Conservation (phyloP, 768 basidiomycete genomes). For the Rhodotorula babjevae region DNA sequence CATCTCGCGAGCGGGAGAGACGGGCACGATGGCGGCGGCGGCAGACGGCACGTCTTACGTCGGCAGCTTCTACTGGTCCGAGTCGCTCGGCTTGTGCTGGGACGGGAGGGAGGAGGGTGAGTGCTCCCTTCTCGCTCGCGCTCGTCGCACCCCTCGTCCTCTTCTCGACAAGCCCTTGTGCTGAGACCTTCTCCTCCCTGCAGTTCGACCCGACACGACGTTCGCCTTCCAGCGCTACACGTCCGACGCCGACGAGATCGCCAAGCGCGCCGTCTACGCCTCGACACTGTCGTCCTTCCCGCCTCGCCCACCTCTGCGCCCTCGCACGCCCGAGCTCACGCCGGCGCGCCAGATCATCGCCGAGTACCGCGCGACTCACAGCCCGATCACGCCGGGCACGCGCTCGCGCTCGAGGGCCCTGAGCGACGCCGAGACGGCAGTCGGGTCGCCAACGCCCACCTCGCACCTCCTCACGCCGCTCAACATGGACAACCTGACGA, state of each 20-base stretch:
- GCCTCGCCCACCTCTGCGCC: slow-evolving; percentile 18
- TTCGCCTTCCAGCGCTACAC: slow-evolving; percentile 9
- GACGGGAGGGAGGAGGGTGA: slow-evolving; percentile 23
- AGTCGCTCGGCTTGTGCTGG: slow-evolving; percentile 20
- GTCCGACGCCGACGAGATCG: slow-evolving; percentile 7
- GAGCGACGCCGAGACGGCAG: neutral
- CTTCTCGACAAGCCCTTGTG: neutral
- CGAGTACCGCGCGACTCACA: slow-evolving; percentile 16
- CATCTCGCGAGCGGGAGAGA: neutral
- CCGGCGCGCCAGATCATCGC: slow-evolving; percentile 7
- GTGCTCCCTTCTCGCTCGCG: neutral
- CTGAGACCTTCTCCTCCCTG: no score
- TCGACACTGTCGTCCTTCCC: slow-evolving; percentile 23
- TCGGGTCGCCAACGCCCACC: neutral
- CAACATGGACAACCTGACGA: neutral
- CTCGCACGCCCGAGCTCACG: neutral
- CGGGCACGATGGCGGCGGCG: neutral
- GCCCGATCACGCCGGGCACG: neutral
- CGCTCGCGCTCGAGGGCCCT: neutral
- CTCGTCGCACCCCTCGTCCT: neutral
- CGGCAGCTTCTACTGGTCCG: slow-evolving; percentile 7
- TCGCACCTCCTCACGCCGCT: neutral
- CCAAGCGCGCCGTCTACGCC: slow-evolving; percentile 17
- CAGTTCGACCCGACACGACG: slow-evolving; percentile 19
- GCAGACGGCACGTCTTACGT: neutral